phyloP scores from a whole-genome alignment of 2,329 filamentous ascomycete species.

The Pestalotiopsis sp. region DNA sequence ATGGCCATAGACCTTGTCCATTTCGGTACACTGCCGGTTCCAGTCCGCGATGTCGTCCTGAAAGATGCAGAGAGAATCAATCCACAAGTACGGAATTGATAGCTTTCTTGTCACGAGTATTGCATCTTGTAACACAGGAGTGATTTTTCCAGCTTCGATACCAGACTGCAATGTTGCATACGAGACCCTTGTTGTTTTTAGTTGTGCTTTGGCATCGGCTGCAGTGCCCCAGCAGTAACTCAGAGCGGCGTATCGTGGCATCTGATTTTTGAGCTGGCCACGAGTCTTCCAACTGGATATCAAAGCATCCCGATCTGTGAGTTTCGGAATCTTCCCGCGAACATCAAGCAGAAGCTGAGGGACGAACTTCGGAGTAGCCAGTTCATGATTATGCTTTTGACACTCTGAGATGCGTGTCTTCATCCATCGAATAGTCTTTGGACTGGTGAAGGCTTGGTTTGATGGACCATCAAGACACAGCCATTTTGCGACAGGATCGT shows the following conservation, averaged over 20 bases:
- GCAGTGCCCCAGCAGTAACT: conserved; percentile 9
- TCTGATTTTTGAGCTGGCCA: background rate
- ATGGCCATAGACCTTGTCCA: conserved; percentile 11
- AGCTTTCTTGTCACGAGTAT: background rate
- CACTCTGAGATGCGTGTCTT: background rate
- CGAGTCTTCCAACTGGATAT: background rate
- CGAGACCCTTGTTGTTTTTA: background rate
- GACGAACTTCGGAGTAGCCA: background rate
- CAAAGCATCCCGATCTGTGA: background rate
- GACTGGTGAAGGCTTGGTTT: background rate
- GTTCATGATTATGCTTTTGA: background rate
- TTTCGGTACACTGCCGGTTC: background rate
- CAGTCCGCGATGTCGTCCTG: conserved; percentile 4
- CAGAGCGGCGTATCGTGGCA: conserved; percentile 5
- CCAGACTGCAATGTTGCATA: background rate
- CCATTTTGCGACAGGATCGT: background rate
- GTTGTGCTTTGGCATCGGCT: background rate
- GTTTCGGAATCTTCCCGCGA: background rate
- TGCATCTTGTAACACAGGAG: conserved; percentile 2
- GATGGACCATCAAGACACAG: conserved; percentile 3
- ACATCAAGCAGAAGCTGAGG: conserved; percentile 6
- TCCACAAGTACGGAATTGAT: background rate
- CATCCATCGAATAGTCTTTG: background rate
- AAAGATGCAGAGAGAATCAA: conserved; percentile 3
- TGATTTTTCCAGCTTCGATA: background rate